A percentile compares a stretch with the other conserved stretches of the same genome.
Evolutionary conservation across 768 basidiomycete genomes (phyloP).

Genomic region (Crucibulum laeve): DNA sequence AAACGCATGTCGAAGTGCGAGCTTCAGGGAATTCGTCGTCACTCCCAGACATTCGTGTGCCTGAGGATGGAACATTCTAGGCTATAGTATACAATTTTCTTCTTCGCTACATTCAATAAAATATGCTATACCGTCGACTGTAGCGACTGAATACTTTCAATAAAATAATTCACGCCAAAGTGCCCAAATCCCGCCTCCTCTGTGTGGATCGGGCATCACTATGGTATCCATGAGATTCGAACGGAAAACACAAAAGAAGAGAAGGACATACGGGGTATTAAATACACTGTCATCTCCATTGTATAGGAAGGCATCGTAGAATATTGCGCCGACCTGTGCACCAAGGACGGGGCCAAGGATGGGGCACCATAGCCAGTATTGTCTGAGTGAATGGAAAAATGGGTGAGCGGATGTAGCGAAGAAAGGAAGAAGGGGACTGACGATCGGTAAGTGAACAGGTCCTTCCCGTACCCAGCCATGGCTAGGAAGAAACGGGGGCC

Average conservation of each 20-base stretch:
- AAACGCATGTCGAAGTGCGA: too few relatives aligned
- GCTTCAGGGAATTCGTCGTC: too few relatives aligned
- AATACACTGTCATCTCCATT: slow-evolving; percentile 49
- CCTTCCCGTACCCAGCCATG: slow-evolving; percentile 64
- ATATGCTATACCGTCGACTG: too few relatives aligned
- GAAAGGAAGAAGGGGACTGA: slow-evolving; percentile 21
- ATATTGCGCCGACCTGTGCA: slow-evolving; percentile 47
- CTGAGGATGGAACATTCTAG: too few relatives aligned
- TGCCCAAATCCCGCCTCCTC: too few relatives aligned
- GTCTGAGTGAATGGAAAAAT: slow-evolving; percentile 35
- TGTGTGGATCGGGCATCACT: too few relatives aligned
- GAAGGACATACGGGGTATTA: slow-evolving; percentile 25
- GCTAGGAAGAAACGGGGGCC: slow-evolving; percentile 69
- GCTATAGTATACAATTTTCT: too few relatives aligned
- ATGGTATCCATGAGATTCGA: background rate
- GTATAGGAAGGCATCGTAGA: slow-evolving; percentile 62
- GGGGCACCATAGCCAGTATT: slow-evolving; percentile 77
- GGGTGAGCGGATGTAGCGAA: background rate
- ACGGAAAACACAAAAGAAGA: background rate
- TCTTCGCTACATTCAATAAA: too few relatives aligned
- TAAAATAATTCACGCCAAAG: too few relatives aligned
- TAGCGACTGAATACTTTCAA: too few relatives aligned
- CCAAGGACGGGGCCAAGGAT: slow-evolving; percentile 58
- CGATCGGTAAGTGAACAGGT: slow-evolving; percentile 37
- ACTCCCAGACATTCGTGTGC: too few relatives aligned